Percentiles rank a stretch among this genome's conserved stretches.
phyloP scores from a whole-genome alignment of 495 filamentous ascomycete species.

The Lasiosphaeriaceae sp. region DNA sequence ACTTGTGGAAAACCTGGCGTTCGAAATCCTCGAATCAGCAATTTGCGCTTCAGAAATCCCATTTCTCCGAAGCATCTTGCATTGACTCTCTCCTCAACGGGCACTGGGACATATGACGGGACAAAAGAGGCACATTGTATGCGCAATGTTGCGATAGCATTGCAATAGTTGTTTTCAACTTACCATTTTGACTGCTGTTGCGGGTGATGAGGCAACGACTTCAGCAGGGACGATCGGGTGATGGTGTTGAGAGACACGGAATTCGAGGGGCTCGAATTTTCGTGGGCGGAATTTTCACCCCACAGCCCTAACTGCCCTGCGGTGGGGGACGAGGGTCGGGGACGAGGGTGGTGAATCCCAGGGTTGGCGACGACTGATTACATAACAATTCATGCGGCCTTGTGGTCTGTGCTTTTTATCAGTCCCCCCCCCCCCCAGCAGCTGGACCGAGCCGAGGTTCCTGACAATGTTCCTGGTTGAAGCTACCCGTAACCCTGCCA shows the following conservation, averaged over 20 bases:
- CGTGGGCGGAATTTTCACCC: conserved; percentile 31
- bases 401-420: not conserved
- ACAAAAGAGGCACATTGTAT: not conserved
- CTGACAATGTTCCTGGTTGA: no score
- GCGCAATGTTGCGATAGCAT: not conserved
- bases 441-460: no score
- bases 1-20: conserved; percentile 85
- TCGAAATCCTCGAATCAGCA: conserved; percentile 80
- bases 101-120: not conserved
- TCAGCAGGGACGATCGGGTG: conserved; percentile 27
- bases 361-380: conserved; percentile 18
- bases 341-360: conserved; percentile 18
- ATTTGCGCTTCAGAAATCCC: conserved; percentile 89
- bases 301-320: conserved; percentile 31
- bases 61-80: conserved; percentile 89
- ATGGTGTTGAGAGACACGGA: conserved; percentile 22
- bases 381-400: conserved; percentile 1
- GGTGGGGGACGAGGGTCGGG: conserved; percentile 23
- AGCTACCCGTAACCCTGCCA: no score
- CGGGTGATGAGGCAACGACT: conserved; percentile 28
- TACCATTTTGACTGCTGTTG: conserved; percentile 57
- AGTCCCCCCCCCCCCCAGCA: no score
- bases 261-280: conserved; percentile 28
- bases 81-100: conserved; percentile 58
- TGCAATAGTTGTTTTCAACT: conserved; percentile 35